Base-by-base conservation (phyloP, 441 rosid species). In the Iberis amara region DNA sequence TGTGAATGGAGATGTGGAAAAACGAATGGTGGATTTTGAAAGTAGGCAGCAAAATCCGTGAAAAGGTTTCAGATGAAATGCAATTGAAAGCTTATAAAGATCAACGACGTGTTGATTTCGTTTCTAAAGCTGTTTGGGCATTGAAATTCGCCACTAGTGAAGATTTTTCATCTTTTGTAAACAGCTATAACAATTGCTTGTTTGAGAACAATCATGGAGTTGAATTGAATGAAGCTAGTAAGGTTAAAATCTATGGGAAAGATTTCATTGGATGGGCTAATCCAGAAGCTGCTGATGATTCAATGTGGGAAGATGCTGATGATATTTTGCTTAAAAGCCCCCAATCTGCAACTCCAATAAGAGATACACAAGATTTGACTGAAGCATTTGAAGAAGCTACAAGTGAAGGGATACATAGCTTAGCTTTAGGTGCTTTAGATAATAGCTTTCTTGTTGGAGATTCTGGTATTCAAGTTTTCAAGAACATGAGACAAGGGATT, bases 221-320 rank as follows among this genome's bases (percentile, higher is more conserved):
- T 11, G 98, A 86, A 72, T 63, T 83, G 2, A 89, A 81, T 47
- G 96, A 86, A 3, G 89, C 78, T 0, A 88, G 83, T 66, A 78
- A 76, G 64, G 64, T 81, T 2, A 86, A 88, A 70, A 80, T 92
- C 46, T 92, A 76, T 9, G 96, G 98, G 40, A 86, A 92, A 72
- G 96, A 89, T 67, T 92, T 92, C 64, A 71, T 84, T 32, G 96
- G 89, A 21, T 86, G 98, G 98, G 95, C 78, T 6, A 84, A 84
- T 32, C 98, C 97, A 5, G 89, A 84, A 38, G 80, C 66, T 46
- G 96, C 98, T 9, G 98, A 92, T 67, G 98, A 92, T 69, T 92
- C 96, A 0, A 73, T 88, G 80, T 92, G 96, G 98, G 95, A 88
- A 57, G 98, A 88, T 65, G 96, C 96, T 6, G 98, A 88, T 45